Evolutionary conservation across 345 rosid genomes (phyloP), one percentile per base, ranked within the genome.

Genomic region (Euphorbia lathyris): DNA sequence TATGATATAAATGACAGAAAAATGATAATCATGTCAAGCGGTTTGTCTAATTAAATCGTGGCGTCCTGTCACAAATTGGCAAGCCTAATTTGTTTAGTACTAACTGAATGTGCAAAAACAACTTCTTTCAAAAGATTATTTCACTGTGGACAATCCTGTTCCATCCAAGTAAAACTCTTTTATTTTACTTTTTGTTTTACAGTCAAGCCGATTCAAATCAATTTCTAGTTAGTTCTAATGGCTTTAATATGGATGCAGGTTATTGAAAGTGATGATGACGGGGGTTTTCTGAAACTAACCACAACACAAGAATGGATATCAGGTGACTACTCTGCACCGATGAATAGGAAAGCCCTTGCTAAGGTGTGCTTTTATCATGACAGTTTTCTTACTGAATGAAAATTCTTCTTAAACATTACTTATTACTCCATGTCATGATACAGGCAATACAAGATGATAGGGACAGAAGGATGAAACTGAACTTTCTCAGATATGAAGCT

Each of bases 401-500:
- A 43, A 6, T 22, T 55, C 29, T 22, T 26, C 5, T 26, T 23
- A 14, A 42, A 38, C 61, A 22, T 16, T 67, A 16, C 75, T 78
- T 59, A 72, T 59, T 7, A 22, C 23, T 78, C 69, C 43, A 58
- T 74, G 65, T 77, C 57, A 60, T 65, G 8, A 36, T 64, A 58
- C 87, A 94, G 98, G 90, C 79, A 53, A 50, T 88, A 68, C 86
- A 63, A 32, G 88, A 94, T 81, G 96, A 90, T 75, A 76, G 95
- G 17, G 92, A 90, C 73, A 84, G 86, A 78, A 90, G 95, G 82
- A 94, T 80, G 86, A 91, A 85, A 80, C 84, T 94, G 25, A 94
- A 86, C 83, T 74, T 91, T 75, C 96, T 94, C 73, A 30, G 87
- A 77, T 91, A 94, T 75, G 98, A 88, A 86, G 97, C 97, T 71